Evolutionary conservation across 2,329 filamentous ascomycete species (phyloP), one percentile per base, ranked within the genome.

Genomic region (Colletotrichum sojae): DNA sequence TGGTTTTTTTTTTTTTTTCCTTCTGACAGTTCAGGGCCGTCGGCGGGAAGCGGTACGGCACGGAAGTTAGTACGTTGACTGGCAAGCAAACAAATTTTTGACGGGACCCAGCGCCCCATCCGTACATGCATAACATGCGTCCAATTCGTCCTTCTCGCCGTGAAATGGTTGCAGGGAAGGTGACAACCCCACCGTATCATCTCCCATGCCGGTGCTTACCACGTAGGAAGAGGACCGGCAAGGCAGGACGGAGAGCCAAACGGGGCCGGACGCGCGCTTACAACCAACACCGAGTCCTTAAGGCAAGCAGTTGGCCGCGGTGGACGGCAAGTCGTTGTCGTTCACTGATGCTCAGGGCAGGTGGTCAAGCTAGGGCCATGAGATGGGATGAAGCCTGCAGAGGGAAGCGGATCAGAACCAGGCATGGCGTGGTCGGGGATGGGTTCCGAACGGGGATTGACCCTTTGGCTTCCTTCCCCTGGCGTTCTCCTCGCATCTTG

Each of bases 21-120:
- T 27, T 40, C 46, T 66, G 55, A 67, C 56, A 67, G 55, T 56
- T 61, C 51, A 69, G 55, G 51, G 48, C 55, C 55, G 55, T 39
- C 55, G 52, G 55, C 67, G 67, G 67, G 67, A 69, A 61, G 67
- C 67, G 67, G 67, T 69, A 69, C 67, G 67, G 67, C 67, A 40
- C 67, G 67, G 67, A 69, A 67, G 67, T 67, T 69, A 67, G 56
- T 67, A 68, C 49, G 61, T 49, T 36, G 62, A 58, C 43, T 67
- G 67, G 55, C 67, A 67, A 67, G 62, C 63, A 69, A 69, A 69
- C 62, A 60, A 67, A 45, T 46, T 67, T 53, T 69, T 20, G 56
- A 61, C 27, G 49, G 25, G 51, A 39, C 51, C 51, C 51, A 25
- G 49, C 16, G 55, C 62, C 62, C 55, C 62, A 61, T 69, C 49